These are phyloP conservation scores for Aureobasidium sp. DNA, from an alignment of 2,329 filamentous ascomycete genomes.

Conservation along the genomic window DNA sequence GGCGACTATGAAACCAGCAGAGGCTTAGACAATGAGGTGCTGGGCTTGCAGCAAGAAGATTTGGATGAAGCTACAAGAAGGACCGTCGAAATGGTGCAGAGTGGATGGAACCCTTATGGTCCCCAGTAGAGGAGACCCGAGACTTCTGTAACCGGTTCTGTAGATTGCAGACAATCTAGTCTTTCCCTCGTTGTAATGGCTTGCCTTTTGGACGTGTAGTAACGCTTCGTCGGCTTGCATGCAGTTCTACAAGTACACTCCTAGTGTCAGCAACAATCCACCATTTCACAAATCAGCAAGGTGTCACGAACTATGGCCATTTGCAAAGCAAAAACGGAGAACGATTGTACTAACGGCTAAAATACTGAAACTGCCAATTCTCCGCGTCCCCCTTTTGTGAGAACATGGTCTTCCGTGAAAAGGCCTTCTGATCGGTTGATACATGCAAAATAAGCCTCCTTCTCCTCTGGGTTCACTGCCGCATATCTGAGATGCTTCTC, in stretches of 20 bases:
- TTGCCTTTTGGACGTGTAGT: too few relatives aligned
- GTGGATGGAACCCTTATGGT: conserved; percentile 4
- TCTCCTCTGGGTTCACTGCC: not conserved
- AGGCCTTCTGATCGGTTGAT: not conserved
- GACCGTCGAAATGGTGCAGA: conserved; percentile 1
- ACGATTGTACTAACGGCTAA: not conserved
- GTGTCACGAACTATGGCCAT: not conserved
- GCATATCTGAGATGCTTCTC: not conserved
- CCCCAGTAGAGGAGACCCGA: not conserved
- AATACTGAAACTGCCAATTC: not conserved
- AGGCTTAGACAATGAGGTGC: conserved; percentile 21
- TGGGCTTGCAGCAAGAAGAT: conserved; percentile 22
- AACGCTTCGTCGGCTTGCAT: too few relatives aligned
- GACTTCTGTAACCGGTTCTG: not conserved
- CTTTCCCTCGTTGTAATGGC: too few relatives aligned
- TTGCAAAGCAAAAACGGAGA: not conserved
- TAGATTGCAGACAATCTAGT: too few relatives aligned
- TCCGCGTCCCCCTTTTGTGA: not conserved
- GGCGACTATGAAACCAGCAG: conserved; percentile 29
- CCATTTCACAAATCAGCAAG: not conserved
- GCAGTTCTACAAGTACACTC: too few relatives aligned
- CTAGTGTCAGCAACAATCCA: not conserved
- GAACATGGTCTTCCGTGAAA: not conserved
- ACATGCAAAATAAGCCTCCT: not conserved
- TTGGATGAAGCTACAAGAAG: conserved; percentile 22